Conservation (phyloP, 768 basidiomycete species). For the Boletus rubescentipes region DNA sequence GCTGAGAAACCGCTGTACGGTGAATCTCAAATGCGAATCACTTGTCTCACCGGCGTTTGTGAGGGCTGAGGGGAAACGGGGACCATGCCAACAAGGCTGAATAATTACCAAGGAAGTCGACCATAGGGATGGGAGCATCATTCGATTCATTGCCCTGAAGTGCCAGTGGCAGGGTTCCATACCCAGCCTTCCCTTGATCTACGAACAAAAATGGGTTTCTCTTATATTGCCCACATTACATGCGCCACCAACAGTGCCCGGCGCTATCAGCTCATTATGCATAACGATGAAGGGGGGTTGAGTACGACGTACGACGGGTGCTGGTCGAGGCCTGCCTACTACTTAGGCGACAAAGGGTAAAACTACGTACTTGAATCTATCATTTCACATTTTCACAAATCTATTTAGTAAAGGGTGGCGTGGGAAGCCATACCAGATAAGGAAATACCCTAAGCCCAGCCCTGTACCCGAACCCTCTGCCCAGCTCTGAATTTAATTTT, state of each 20-base stretch:
- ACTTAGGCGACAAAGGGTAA: neutral
- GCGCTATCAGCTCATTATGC: neutral
- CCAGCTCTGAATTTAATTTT: slow-evolving; percentile 68
- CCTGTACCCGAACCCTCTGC: slow-evolving; percentile 68
- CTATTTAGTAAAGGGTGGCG: slow-evolving; percentile 27
- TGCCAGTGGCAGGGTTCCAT: neutral
- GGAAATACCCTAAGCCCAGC: slow-evolving; percentile 36
- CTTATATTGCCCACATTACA: neutral
- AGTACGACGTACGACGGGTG: neutral
- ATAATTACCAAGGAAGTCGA: slow-evolving; percentile 13
- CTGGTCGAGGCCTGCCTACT: too few relatives aligned
- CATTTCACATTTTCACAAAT: slow-evolving; percentile 11
- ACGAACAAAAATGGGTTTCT: slow-evolving; percentile 11
- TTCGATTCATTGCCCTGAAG: too few relatives aligned
- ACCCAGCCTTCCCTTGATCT: slow-evolving; percentile 1
- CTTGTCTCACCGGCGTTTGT: slow-evolving; percentile 1
- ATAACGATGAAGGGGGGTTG: neutral
- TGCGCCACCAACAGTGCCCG: neutral
- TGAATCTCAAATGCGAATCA: slow-evolving; percentile 23
- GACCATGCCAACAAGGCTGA: slow-evolving; percentile 21
- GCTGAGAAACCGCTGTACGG: slow-evolving; percentile 5
- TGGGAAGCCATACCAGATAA: slow-evolving; percentile 10
- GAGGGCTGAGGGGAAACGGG: slow-evolving; percentile 19
- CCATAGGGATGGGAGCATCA: neutral
- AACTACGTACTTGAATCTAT: slow-evolving; percentile 1